Base-by-base conservation (phyloP, 352 stramenopile genomes). In the Pythium phragmiticola region DNA sequence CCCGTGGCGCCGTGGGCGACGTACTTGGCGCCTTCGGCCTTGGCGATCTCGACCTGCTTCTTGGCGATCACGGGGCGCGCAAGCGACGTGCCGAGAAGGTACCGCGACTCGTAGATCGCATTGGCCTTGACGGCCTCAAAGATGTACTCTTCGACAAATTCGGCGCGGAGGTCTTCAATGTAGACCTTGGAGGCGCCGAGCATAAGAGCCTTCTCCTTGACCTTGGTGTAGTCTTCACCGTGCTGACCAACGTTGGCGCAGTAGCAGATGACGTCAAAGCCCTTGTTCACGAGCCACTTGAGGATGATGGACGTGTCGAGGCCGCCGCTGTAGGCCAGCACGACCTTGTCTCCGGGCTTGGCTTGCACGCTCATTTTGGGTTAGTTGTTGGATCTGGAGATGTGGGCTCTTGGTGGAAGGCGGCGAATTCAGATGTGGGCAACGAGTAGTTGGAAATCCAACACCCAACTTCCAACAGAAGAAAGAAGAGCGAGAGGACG, bases 301-400 rank as follows among this genome's bases (percentile, higher is more conserved):
- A 99, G 90, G 82, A 99, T 99, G 61, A 98, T 96, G 66, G 96
- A 99, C 59, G 97, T 99, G 79, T 99, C 97, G 51, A 99, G 88
- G 57, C 97, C 97, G 73, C 96, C 96, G 68, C 87, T 98, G 88
- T 99, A 99, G 55, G 96, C 96, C 65, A 99, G 89, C 64, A 99
- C 82, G 70, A 98, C 84, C 77, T 98, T 98, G 72, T 93, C 84
- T 72, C 84, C 84, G 43, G 78, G 26, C 23, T 89, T 77, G 65
- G 82, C 82, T 50, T 80, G 67, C 34, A 92, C 82, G 71, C 82
- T 92, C 82, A 92, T 92, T 8, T 2, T 78, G 50, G n/a, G 51
- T 30, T 47, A 39, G 46, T 5, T 56, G 50, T 23, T 51, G 43
- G 45, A 33, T 23, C 36, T 3, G 48, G 46, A n/a, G 45, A 49